phyloP scores from a whole-genome alignment of 2,329 filamentous ascomycete species.

The Apiospora pterosperma region DNA sequence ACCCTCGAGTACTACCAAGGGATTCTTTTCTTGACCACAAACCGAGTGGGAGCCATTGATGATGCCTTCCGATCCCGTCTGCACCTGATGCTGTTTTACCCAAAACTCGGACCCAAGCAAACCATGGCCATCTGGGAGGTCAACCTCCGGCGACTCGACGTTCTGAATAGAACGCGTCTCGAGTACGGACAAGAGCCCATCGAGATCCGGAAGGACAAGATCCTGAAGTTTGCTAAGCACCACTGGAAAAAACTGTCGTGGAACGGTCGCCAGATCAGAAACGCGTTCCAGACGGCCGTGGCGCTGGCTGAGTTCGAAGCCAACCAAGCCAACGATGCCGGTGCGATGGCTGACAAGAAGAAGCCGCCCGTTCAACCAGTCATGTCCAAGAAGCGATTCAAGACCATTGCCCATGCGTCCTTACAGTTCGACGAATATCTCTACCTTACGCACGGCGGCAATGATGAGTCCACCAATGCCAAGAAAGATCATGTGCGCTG shows the following conservation, averaged over 20 bases:
- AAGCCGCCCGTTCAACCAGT: not conserved
- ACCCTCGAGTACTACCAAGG: conserved; percentile 29
- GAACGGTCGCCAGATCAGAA: conserved; percentile 11
- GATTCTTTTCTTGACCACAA: conserved; percentile 35
- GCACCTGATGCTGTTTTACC: conserved; percentile 29
- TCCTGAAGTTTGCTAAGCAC: not conserved
- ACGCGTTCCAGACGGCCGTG: conserved; percentile 8
- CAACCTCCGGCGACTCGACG: not conserved
- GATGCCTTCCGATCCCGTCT: conserved; percentile 21
- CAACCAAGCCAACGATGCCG: not conserved
- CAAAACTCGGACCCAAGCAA: conserved; percentile 7
- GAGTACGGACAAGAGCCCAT: not conserved
- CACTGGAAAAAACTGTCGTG: not conserved
- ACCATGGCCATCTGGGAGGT: not conserved
- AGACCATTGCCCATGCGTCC: conserved; percentile 5
- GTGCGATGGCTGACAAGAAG: not conserved
- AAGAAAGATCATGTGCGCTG: conserved; percentile 2
- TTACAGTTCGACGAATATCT: conserved; percentile 7
- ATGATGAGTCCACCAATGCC: conserved; percentile 11
- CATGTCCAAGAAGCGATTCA: conserved; percentile 6
- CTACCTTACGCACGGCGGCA: conserved; percentile 4
- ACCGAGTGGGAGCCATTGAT: conserved; percentile 24
- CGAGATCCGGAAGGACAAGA: not conserved
- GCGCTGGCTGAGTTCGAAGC: conserved; percentile 6
- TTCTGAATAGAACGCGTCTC: conserved; percentile 14